Evolutionary conservation across 179 eudicot genomes (phyloP).

Genomic region (Spinacia oleracea): DNA sequence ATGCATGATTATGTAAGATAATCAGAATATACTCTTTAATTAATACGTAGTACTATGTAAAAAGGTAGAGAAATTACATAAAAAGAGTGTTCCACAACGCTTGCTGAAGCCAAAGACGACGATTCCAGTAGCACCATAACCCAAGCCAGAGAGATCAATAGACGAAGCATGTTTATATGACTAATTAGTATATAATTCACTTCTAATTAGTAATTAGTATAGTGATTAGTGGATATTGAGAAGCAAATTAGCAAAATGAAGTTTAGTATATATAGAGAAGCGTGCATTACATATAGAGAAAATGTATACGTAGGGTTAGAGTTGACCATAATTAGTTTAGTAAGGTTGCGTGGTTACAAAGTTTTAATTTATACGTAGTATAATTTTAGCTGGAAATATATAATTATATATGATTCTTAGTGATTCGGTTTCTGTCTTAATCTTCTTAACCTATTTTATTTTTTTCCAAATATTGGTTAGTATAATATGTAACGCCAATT

Average conservation of each 20-base stretch:
- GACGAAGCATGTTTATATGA: constrained; percentile 1
- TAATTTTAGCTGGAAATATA: not conserved
- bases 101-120: constrained; percentile 34
- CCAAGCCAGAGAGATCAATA: constrained; percentile 15
- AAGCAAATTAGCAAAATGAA: not conserved
- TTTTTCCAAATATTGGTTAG: not conserved
- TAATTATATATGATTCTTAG: not conserved
- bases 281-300: not conserved
- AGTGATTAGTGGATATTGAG: not conserved
- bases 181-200: not conserved
- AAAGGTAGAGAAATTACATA: constrained; percentile 23
- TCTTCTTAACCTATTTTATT: not conserved
- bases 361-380: not conserved
- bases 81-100: constrained; percentile 43
- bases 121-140: constrained; percentile 31
- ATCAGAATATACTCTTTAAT: no score
- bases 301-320: not conserved
- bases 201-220: not conserved
- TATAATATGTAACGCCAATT: not conserved
- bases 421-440: not conserved
- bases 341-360: not conserved
- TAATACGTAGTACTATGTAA: no score
- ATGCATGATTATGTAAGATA: no score
- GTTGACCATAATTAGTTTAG: not conserved
- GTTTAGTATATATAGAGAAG: constrained; percentile 5